phyloP scores from a whole-genome alignment of 495 filamentous ascomycete genomes.

The Aspergillus homomorphus region DNA sequence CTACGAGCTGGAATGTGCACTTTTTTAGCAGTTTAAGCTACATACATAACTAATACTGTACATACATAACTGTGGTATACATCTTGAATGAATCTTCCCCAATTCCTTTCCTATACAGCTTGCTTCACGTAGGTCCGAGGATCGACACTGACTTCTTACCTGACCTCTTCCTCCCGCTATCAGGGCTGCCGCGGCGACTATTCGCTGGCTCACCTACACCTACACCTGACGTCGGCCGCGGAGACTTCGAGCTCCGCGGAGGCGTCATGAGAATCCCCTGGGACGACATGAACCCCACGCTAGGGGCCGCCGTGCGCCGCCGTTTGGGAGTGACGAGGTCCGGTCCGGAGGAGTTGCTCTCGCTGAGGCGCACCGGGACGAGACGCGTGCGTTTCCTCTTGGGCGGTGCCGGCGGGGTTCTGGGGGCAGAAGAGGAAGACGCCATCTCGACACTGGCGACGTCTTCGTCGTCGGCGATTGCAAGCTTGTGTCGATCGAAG shows the following conservation, averaged over 20 bases:
- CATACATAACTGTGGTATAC: neutral
- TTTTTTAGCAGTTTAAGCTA: neutral
- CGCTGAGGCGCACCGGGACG: neutral
- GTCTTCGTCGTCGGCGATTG: slow-evolving; percentile 33
- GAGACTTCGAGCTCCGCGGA: slow-evolving; percentile 9
- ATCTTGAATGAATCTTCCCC: too few relatives aligned
- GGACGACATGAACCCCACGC: slow-evolving; percentile 7
- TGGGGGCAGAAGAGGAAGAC: neutral
- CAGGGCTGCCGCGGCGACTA: neutral
- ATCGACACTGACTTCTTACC: slow-evolving; percentile 1
- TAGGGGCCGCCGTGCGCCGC: slow-evolving; percentile 7
- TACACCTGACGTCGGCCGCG: neutral
- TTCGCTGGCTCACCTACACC: neutral
- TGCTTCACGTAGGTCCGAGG: neutral
- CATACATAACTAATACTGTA: neutral
- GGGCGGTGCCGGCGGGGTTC: neutral
- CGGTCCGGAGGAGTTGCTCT: neutral
- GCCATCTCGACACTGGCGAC: neutral
- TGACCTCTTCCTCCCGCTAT: neutral
- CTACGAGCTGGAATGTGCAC: too few relatives aligned
- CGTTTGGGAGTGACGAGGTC: slow-evolving; percentile 20
- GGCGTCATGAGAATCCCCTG: slow-evolving; percentile 27
- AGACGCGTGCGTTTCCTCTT: slow-evolving; percentile 19
- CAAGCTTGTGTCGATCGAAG: slow-evolving; percentile 41
- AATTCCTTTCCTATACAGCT: neutral